Evolutionary conservation across 495 filamentous ascomycete genomes (phyloP).

Genomic region (Thermothielavioides terrestris): DNA sequence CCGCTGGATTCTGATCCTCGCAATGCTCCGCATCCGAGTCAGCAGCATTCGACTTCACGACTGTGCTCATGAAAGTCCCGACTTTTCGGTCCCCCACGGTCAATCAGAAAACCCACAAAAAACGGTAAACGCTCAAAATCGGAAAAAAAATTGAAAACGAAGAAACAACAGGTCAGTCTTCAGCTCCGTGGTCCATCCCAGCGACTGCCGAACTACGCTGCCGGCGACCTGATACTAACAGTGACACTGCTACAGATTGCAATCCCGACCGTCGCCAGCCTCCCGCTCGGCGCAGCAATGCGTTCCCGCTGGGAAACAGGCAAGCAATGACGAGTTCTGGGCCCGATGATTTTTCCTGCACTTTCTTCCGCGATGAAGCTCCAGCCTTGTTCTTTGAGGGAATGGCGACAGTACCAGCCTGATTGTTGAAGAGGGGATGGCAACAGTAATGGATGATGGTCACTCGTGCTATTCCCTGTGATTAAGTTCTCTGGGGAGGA

Average conservation of each 20-base stretch:
- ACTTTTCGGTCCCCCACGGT: not conserved
- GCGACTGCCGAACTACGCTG: not conserved
- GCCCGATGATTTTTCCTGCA: not conserved
- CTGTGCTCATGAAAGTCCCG: not conserved
- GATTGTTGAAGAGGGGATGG: not conserved
- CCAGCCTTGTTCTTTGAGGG: not conserved
- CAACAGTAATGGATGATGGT: not conserved
- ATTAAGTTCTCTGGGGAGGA: not conserved
- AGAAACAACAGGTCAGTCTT: not conserved
- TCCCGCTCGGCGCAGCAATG: not conserved
- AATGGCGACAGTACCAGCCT: too few relatives aligned
- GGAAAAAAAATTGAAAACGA: not conserved
- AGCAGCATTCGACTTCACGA: not conserved
- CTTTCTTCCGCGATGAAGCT: not conserved
- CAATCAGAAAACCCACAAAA: not conserved
- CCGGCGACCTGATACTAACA: not conserved
- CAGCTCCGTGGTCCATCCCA: not conserved
- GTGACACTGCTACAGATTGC: not conserved
- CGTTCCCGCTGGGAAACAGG: not conserved
- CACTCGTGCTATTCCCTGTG: slow-evolving; percentile 1
- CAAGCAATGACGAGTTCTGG: not conserved
- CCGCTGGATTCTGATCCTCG: not conserved
- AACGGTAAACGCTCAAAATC: not conserved
- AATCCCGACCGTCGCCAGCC: not conserved
- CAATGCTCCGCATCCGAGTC: not conserved